phyloP scores from a whole-genome alignment of 352 stramenopile species.

The Pythium plurisporium region DNA sequence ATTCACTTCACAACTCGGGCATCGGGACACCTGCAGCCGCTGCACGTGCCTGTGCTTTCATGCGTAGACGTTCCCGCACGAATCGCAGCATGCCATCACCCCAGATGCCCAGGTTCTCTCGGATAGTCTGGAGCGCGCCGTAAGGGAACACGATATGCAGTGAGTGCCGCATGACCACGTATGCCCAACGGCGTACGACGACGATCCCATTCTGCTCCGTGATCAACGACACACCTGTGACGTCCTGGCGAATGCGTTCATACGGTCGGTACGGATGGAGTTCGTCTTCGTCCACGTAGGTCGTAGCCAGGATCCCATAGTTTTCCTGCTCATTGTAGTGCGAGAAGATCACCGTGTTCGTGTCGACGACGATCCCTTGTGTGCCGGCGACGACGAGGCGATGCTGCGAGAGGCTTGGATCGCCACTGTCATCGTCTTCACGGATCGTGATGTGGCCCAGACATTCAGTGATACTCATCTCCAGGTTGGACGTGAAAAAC shows the following conservation, averaged over 20 bases:
- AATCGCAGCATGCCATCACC: slow-evolving; percentile 45
- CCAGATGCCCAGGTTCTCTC: slow-evolving; percentile 40
- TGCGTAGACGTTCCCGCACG: slow-evolving; percentile 26
- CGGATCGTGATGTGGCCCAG: slow-evolving; percentile 67
- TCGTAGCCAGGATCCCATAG: slow-evolving; percentile 30
- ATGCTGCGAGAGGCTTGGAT: slow-evolving; percentile 38
- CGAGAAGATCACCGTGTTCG: slow-evolving; percentile 21
- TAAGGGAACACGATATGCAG: slow-evolving; percentile 30
- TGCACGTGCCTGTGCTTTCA: slow-evolving; percentile 1
- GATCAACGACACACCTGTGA: slow-evolving; percentile 37
- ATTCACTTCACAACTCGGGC: neutral
- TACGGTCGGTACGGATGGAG: slow-evolving; percentile 35
- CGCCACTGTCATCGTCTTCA: slow-evolving; percentile 56
- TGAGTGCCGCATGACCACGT: slow-evolving; percentile 31
- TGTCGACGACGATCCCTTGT: slow-evolving; percentile 29
- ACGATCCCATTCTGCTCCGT: slow-evolving; percentile 22
- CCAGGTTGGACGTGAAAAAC: slow-evolving; percentile 56
- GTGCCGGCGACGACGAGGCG: slow-evolving; percentile 40
- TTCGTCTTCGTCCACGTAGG: slow-evolving; percentile 41
- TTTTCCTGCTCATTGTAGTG: slow-evolving; percentile 23
- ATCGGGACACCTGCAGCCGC: neutral
- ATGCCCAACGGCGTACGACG: slow-evolving; percentile 30
- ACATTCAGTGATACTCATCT: slow-evolving; percentile 68
- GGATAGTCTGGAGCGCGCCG: slow-evolving; percentile 29
- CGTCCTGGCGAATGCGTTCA: slow-evolving; percentile 39